Conservation (phyloP, 2,329 filamentous ascomycete species). For the Sphaerostilbella broomeana region DNA sequence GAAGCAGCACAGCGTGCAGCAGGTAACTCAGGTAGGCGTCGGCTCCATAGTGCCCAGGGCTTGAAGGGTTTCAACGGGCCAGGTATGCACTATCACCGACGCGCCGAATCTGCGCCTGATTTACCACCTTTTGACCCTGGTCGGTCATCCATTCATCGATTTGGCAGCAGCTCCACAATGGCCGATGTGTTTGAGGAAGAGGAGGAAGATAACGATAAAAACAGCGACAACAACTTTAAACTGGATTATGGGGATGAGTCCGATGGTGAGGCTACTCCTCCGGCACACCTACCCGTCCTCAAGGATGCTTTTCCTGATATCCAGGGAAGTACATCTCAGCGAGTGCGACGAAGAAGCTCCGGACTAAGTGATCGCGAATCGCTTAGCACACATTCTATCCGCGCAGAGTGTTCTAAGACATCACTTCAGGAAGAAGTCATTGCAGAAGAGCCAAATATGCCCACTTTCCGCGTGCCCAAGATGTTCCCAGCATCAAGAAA, state of each 20-base stretch:
- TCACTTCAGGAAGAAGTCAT: slow-evolving; percentile 48
- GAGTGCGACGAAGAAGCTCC: slow-evolving; percentile 39
- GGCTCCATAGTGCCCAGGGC: slow-evolving; percentile 71
- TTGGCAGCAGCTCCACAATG: slow-evolving; percentile 66
- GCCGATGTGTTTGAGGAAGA: slow-evolving; percentile 84
- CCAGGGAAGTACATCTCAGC: slow-evolving; percentile 17
- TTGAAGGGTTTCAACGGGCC: slow-evolving; percentile 61
- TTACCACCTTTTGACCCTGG: slow-evolving; percentile 65
- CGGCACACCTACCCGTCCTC: slow-evolving; percentile 17
- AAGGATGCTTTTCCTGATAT: slow-evolving; percentile 20
- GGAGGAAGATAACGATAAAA: slow-evolving; percentile 55
- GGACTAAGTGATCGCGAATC: slow-evolving; percentile 36
- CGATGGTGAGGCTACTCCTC: slow-evolving; percentile 32
- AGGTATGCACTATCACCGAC: slow-evolving; percentile 68
- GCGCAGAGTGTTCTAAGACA: slow-evolving; percentile 42
- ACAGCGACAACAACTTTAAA: slow-evolving; percentile 23
- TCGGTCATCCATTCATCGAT: slow-evolving; percentile 52
- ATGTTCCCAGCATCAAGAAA: slow-evolving; percentile 28
- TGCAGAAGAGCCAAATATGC: slow-evolving; percentile 37
- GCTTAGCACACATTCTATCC: slow-evolving; percentile 26
- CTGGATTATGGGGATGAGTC: slow-evolving; percentile 45
- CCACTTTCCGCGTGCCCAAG: slow-evolving; percentile 35
- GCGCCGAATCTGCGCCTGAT: slow-evolving; percentile 74
- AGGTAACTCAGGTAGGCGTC: slow-evolving; percentile 49
- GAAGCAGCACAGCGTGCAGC: slow-evolving; percentile 57